These are phyloP conservation scores for Debaryomyces sp. DNA, from an alignment of 1,139 yeast genomes.

Conservation along the genomic window DNA sequence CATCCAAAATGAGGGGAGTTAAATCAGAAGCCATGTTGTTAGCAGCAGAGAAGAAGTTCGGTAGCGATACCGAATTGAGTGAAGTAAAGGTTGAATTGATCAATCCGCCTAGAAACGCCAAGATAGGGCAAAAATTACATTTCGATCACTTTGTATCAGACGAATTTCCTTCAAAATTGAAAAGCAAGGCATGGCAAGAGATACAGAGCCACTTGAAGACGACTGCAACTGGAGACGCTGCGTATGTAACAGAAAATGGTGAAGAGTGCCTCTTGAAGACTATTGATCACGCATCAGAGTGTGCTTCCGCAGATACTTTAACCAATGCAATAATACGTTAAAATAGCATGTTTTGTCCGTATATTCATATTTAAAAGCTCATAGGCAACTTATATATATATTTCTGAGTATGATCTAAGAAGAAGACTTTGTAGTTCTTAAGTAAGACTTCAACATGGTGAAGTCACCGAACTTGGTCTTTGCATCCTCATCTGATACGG, in stretches of 20 bases:
- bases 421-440: conserved; percentile 56
- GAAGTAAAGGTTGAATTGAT: conserved; percentile 35
- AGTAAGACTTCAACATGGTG: conserved; percentile 79
- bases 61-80: conserved; percentile 5
- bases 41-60: conserved; percentile 41
- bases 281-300: neutral
- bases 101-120: conserved; percentile 33
- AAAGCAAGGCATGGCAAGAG: conserved; percentile 37
- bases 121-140: conserved; percentile 31
- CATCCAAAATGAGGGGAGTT: conserved; percentile 83
- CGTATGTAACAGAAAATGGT: conserved; percentile 15
- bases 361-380: neutral
- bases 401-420: conserved; percentile 7
- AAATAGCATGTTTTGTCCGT: neutral
- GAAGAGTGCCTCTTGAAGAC: conserved; percentile 10
- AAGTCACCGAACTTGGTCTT: conserved; percentile 80
- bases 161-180: conserved; percentile 28
- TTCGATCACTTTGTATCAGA: conserved; percentile 25
- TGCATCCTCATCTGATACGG: conserved; percentile 79
- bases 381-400: neutral
- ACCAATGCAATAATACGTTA: conserved; percentile 12
- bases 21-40: conserved; percentile 60
- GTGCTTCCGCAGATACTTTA: conserved; percentile 11
- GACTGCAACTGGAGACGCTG: conserved; percentile 14
- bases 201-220: conserved; percentile 28